Evolutionary conservation across 176 grass and related monocot species (phyloP).

Genomic region (Aechmea fasciata): DNA sequence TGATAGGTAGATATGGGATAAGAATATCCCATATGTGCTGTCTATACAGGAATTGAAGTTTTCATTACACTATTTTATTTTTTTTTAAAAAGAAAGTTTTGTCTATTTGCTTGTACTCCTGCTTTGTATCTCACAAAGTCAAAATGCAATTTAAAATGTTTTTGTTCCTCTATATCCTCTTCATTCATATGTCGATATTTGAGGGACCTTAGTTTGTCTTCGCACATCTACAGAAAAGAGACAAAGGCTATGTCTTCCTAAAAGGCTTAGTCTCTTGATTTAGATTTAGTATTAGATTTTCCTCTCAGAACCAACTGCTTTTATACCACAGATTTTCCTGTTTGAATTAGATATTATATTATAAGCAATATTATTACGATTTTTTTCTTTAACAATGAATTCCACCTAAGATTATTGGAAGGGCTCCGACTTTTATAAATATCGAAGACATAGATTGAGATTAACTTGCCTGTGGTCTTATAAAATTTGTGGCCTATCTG

Average conservation of each 20-base stretch:
- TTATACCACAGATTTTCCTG: no score
- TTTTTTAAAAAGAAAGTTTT: background rate
- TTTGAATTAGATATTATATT: no score
- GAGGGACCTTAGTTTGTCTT: background rate
- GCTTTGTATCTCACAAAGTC: background rate
- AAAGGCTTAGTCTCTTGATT: background rate
- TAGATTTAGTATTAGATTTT: no score
- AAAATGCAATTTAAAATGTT: background rate
- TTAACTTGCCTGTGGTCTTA: no score
- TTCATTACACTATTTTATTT: background rate
- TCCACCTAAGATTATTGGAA: no score
- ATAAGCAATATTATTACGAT: no score
- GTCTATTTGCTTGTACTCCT: background rate
- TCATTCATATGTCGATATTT: background rate
- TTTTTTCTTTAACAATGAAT: no score
- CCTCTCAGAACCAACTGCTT: no score
- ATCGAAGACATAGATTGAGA: no score
- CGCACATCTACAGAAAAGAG: background rate
- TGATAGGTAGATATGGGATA: background rate
- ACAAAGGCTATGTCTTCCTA: background rate
- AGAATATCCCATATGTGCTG: background rate
- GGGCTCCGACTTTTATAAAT: no score
- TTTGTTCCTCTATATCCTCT: background rate
- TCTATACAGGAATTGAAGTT: conserved; percentile 1
- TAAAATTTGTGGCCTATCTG: no score